phyloP scores from a whole-genome alignment of 805 yeast genomes.

The Cyberlindnera sargentensis region DNA sequence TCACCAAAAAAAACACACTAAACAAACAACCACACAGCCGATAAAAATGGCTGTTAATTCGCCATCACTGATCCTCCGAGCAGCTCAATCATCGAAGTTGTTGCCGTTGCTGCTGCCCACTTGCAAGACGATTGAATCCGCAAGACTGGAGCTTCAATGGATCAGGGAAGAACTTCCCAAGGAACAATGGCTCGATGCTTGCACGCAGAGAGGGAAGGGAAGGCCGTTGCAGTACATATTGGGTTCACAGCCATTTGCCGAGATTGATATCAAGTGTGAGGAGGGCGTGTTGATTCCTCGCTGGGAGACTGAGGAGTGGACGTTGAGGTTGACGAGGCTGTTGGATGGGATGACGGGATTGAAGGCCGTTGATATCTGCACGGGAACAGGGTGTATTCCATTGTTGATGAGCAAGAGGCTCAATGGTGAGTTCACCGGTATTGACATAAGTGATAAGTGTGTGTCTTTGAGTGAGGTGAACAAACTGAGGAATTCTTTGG shows the following conservation, averaged over 20 bases:
- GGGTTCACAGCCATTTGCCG: slow-evolving; percentile 83
- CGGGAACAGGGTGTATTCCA: slow-evolving; percentile 88
- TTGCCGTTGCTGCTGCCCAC: slow-evolving; percentile 7
- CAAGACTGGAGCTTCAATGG: slow-evolving; percentile 59
- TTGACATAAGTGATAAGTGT: slow-evolving; percentile 55
- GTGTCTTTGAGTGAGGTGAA: slow-evolving; percentile 44
- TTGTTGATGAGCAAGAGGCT: slow-evolving; percentile 36
- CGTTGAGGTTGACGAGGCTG: slow-evolving; percentile 30
- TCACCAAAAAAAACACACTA: too few species aligned
- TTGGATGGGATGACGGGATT: slow-evolving; percentile 1
- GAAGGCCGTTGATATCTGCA: slow-evolving; percentile 60
- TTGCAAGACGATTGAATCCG: slow-evolving; percentile 26
- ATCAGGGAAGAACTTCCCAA: slow-evolving; percentile 48
- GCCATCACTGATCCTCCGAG: slow-evolving; percentile 8
- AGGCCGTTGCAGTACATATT: slow-evolving; percentile 82
- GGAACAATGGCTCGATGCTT: slow-evolving; percentile 44
- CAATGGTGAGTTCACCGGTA: slow-evolving; percentile 31
- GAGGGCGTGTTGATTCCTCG: slow-evolving; percentile 79
- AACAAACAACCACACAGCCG: too few species aligned
- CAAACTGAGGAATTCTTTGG: slow-evolving; percentile 9
- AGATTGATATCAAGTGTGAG: slow-evolving; percentile 49
- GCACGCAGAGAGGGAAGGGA: slow-evolving; percentile 39
- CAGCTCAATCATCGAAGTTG: slow-evolving; percentile 4
- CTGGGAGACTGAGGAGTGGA: slow-evolving; percentile 96
- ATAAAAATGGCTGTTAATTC: slow-evolving; percentile 15